phyloP scores from a whole-genome alignment of 306 rosid genomes.

The Herpetospermum pedunculosum region DNA sequence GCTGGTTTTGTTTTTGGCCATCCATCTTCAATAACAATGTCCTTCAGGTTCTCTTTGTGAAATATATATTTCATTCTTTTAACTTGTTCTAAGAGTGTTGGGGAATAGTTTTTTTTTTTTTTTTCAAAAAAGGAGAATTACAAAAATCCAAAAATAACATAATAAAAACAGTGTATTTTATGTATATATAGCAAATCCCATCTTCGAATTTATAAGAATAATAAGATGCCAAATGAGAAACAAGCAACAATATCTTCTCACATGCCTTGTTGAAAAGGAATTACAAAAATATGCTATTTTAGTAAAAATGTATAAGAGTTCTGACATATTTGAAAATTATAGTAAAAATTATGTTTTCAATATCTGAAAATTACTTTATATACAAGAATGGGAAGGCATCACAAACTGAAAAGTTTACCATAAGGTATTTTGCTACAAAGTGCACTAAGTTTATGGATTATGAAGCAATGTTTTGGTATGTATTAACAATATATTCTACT shows the following conservation, averaged over 20 bases:
- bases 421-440: background rate
- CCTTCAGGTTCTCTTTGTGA: background rate
- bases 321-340: background rate
- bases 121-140: background rate
- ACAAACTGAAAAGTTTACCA: background rate
- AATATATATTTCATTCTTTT: background rate
- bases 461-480: background rate
- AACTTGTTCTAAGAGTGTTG: background rate
- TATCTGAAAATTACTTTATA: background rate
- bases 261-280: constrained; percentile 1
- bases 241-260: background rate
- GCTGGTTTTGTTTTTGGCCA: background rate
- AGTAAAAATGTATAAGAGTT: background rate
- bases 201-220: background rate
- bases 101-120: background rate
- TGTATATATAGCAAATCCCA: background rate
- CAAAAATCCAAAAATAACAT: background rate
- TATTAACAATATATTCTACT: background rate
- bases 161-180: background rate
- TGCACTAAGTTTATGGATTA: background rate
- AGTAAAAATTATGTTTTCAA: background rate
- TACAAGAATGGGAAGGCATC: background rate
- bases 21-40: background rate
- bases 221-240: background rate
- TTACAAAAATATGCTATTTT: background rate